phyloP scores from a whole-genome alignment of 2,329 filamentous ascomycete genomes.

The Alternaria brassicicola region DNA sequence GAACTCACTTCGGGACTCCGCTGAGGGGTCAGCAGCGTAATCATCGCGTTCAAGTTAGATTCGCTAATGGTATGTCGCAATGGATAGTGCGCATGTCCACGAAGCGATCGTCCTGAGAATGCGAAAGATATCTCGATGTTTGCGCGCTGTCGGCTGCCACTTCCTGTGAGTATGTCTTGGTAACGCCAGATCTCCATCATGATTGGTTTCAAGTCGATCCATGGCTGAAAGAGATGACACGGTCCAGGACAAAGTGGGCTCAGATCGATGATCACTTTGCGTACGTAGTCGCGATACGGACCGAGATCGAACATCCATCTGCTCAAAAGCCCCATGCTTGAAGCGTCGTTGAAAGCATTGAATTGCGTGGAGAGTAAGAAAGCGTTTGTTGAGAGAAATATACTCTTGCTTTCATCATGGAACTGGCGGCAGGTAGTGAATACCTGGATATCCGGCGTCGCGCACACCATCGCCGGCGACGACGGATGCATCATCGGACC shows the following conservation, averaged over 20 bases:
- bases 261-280: background rate
- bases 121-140: background rate
- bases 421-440: slow-evolving; percentile 2
- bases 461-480: background rate
- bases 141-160: background rate
- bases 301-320: background rate
- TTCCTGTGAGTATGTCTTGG: background rate
- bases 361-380: background rate
- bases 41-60: background rate
- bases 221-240: background rate
- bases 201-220: background rate
- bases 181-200: background rate
- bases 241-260: background rate
- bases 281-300: background rate
- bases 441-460: background rate
- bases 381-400: background rate
- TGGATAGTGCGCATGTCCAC: background rate
- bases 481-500: background rate
- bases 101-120: background rate
- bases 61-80: background rate
- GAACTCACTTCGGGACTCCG: background rate
- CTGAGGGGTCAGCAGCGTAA: background rate
- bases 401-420: background rate
- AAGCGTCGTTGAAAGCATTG: background rate
- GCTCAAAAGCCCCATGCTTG: background rate